Percentiles rank a stretch among this genome's conserved stretches.
Evolutionary conservation across 202 grass and related monocot species (phyloP).

Genomic region (Tripidium arundinaceum): DNA sequence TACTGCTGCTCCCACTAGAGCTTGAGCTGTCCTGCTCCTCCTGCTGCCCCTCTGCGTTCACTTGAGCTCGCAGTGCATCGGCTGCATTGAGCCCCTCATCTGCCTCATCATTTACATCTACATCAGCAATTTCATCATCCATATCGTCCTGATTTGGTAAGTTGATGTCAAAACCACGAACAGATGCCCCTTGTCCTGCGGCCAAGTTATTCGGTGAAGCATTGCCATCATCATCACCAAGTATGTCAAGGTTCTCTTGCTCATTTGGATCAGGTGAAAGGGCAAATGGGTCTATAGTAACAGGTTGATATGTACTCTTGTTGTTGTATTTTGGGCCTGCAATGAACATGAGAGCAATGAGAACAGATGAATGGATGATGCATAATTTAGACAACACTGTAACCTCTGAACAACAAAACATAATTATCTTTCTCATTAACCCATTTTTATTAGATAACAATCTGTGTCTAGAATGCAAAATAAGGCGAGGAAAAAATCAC

Average conservation of each 20-base stretch:
- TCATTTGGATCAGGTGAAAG: constrained; percentile 54
- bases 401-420: constrained; percentile 15
- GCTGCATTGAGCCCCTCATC: constrained; percentile 78
- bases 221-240: constrained; percentile 64
- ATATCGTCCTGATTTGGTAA: constrained; percentile 51
- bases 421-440: constrained; percentile 2
- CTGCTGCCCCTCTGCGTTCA: constrained; percentile 54
- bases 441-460: background rate
- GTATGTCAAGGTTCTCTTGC: constrained; percentile 73
- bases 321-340: constrained; percentile 54
- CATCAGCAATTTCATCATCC: constrained; percentile 82
- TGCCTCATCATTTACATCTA: constrained; percentile 78
- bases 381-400: constrained; percentile 21
- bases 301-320: constrained; percentile 41
- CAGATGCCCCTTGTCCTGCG: constrained; percentile 27
- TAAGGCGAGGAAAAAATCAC: background rate
- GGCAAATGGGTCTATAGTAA: constrained; percentile 47
- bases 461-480: background rate
- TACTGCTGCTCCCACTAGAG: constrained; percentile 62
- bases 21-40: constrained; percentile 61
- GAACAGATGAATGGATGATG: constrained; percentile 29
- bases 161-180: constrained; percentile 64
- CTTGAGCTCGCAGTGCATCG: constrained; percentile 70
- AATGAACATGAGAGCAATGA: constrained; percentile 20
- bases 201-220: constrained; percentile 44